These are phyloP conservation scores for Lachancea waltii DNA, from an alignment of 805 yeast species.

Conservation along the genomic window DNA sequence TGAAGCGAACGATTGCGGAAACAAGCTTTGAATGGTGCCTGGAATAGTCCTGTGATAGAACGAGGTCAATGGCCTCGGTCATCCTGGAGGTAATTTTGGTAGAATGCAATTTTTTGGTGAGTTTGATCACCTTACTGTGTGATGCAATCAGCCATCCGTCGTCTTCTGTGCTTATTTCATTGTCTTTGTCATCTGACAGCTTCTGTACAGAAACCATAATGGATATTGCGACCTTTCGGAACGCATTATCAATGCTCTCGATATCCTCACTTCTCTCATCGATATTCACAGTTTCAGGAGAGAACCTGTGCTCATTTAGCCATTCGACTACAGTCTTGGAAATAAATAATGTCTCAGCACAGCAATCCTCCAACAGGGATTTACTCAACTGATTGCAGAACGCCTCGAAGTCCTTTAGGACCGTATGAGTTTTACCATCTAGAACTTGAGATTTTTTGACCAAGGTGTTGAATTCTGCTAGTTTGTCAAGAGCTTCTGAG, in stretches of 20 bases:
- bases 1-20: constrained; percentile 46
- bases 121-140: constrained; percentile 39
- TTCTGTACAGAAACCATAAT: constrained; percentile 66
- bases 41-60: constrained; percentile 36
- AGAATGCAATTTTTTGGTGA: constrained; percentile 40
- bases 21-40: constrained; percentile 34
- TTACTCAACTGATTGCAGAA: constrained; percentile 23
- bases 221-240: constrained; percentile 49
- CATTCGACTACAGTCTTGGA: constrained; percentile 44
- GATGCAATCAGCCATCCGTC: constrained; percentile 62
- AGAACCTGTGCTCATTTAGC: constrained; percentile 27
- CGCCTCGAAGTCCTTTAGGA: constrained; percentile 24
- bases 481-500: constrained; percentile 9
- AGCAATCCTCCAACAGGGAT: constrained; percentile 35
- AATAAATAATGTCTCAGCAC: constrained; percentile 36
- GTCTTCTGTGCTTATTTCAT: constrained; percentile 38
- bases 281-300: not conserved
- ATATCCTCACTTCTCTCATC: constrained; percentile 12
- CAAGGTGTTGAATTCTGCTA: constrained; percentile 12
- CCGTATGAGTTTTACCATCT: constrained; percentile 11
- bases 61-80: constrained; percentile 30
- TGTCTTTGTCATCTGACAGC: constrained; percentile 35
- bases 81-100: constrained; percentile 34
- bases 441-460: constrained; percentile 14
- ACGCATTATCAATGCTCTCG: constrained; percentile 39